Percentiles rank a stretch among this genome's conserved stretches.
Conservation (phyloP, 768 basidiomycete species). For the Suillus subalutaceus region DNA sequence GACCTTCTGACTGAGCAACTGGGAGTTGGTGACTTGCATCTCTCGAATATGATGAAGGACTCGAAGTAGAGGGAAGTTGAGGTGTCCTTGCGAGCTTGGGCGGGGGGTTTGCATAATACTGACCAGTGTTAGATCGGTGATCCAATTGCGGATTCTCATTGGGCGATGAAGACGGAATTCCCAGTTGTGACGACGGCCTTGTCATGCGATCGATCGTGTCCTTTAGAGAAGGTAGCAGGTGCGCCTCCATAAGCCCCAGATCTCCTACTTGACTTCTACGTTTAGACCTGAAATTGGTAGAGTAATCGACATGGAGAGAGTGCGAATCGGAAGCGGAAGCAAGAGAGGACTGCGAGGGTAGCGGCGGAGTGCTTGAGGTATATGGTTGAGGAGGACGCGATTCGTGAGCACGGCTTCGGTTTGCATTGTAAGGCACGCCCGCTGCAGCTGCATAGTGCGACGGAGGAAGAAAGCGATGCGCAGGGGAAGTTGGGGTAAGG, state of each 20-base stretch:
- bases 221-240: slow-evolving; percentile 67
- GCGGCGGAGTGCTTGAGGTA: background rate
- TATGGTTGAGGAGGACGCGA: background rate
- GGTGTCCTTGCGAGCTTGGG: slow-evolving; percentile 9
- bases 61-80: background rate
- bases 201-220: slow-evolving; percentile 82
- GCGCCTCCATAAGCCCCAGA: slow-evolving; percentile 62
- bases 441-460: slow-evolving; percentile 60
- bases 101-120: background rate
- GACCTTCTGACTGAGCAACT: background rate
- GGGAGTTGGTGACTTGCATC: background rate
- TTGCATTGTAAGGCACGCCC: slow-evolving; percentile 32
- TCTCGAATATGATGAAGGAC: background rate
- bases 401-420: slow-evolving; percentile 5
- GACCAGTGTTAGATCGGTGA: background rate
- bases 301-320: slow-evolving; percentile 3
- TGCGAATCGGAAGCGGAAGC: slow-evolving; percentile 18
- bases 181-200: slow-evolving; percentile 43
- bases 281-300: slow-evolving; percentile 9
- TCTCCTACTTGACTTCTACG: slow-evolving; percentile 50
- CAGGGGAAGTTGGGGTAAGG: slow-evolving; percentile 30
- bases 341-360: slow-evolving; percentile 14
- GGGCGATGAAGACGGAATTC: slow-evolving; percentile 14
- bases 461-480: slow-evolving; percentile 52
- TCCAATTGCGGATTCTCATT: slow-evolving; percentile 13